These are phyloP conservation scores for Macroventuria anomochaeta DNA, from an alignment of 2,329 filamentous ascomycete species.

Conservation along the genomic window DNA sequence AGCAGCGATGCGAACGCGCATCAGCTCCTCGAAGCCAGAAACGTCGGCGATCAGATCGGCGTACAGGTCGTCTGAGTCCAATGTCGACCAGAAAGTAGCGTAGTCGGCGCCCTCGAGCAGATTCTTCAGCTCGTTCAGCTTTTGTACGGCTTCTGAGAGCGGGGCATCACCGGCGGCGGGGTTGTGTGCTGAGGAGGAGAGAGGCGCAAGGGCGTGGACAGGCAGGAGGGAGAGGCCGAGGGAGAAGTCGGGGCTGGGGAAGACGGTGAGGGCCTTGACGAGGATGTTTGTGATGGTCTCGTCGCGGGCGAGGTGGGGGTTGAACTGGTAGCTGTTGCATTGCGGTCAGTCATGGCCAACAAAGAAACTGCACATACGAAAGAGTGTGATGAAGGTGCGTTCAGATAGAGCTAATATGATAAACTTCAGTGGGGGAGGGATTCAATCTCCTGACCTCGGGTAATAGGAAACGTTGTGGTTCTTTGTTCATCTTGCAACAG, in stretches of 20 bases:
- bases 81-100: slow-evolving; percentile 86
- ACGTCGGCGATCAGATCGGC: slow-evolving; percentile 95
- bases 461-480: slow-evolving; percentile 97
- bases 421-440: slow-evolving; percentile 71
- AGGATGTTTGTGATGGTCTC: slow-evolving; percentile 99
- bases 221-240: slow-evolving; percentile 94
- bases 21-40: slow-evolving; percentile 89
- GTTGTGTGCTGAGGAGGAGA: slow-evolving; percentile 56
- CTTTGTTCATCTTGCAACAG: slow-evolving; percentile 72
- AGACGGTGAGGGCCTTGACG: slow-evolving; percentile 96
- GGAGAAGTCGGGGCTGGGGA: slow-evolving; percentile 93
- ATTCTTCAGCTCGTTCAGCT: slow-evolving; percentile 82
- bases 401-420: slow-evolving; percentile 78
- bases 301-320: slow-evolving; percentile 95
- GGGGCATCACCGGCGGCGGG: slow-evolving; percentile 66
- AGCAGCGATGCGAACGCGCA: slow-evolving; percentile 87
- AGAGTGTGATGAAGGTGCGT: slow-evolving; percentile 17
- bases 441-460: slow-evolving; percentile 72
- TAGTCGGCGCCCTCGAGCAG: slow-evolving; percentile 92
- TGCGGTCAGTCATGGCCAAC: slow-evolving; percentile 22
- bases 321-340: slow-evolving; percentile 91
- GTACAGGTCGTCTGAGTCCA: slow-evolving; percentile 94
- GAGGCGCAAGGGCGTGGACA: slow-evolving; percentile 74
- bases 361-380: slow-evolving; percentile 2
- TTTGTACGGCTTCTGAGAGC: slow-evolving; percentile 87